Evolutionary conservation across 179 eudicot genomes (phyloP), one percentile per base, ranked within the genome.

Genomic region (Nepenthes alata): DNA sequence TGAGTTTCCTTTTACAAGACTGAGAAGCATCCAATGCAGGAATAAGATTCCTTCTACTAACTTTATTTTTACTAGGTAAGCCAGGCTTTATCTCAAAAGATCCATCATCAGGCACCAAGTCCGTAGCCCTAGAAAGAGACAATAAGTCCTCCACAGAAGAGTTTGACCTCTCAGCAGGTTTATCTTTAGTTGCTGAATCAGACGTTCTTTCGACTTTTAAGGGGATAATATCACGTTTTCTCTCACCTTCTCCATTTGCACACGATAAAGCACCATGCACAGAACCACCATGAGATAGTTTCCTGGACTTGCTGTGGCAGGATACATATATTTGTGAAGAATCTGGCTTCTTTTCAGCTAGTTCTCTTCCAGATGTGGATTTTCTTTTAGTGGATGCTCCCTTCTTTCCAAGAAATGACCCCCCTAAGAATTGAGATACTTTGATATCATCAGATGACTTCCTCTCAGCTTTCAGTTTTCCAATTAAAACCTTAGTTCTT

Each of bases 341-440:
- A 37, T 69, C 72, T 37, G 55, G 53, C 68, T 77, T 78, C 70
- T 78, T 75, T 35, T 67, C 57, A 48, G 76, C 60, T 45, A 50
- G 65, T 56, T 54, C 44, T 35, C 49, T 62, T 13, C 59, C 73
- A 45, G 67, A 52, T 51, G 72, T 69, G 47, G 79, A 70, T 65
- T 77, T 89, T 62, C 80, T 74, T 74, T 87, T 87, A 64, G 68
- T 75, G 48, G 79, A 82, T 35, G 91, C 78, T 66, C 87, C 77
- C 69, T 85, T 86, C 77, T 85, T 86, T 47, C 88, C 83, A 63
- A 56, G 70, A 70, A 77, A 52, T 36, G 87, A 72, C 66, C 78
- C 69, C 59, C 81, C 83, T 49, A 75, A 67, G 57, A 78, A 66
- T 65, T 64, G 74, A 38, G 87, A 66, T 38, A 70, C 76, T 64